phyloP scores from a whole-genome alignment of 2,329 filamentous ascomycete genomes.

The Sarocladium oryzae region DNA sequence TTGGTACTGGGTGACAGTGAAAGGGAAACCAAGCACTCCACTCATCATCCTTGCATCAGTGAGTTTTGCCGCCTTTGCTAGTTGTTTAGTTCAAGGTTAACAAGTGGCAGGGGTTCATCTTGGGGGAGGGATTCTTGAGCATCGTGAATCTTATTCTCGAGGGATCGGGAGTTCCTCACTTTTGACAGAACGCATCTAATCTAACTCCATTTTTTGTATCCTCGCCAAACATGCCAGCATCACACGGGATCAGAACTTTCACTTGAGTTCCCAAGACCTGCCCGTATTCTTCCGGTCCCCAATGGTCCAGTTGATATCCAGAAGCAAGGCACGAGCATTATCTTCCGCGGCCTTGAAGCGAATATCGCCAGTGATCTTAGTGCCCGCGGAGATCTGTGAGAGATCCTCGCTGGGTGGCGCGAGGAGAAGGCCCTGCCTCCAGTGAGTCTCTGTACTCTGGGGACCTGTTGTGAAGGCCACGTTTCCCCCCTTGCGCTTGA shows the following conservation, averaged over 20 bases:
- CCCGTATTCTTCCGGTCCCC: constrained; percentile 32
- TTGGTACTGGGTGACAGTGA: constrained; percentile 66
- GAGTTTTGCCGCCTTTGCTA: constrained; percentile 23
- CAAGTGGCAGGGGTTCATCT: constrained; percentile 63
- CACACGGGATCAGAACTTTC: constrained; percentile 10
- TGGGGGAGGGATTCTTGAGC: constrained; percentile 87
- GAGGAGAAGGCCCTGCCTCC: constrained; percentile 77
- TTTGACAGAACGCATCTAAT: constrained; percentile 30
- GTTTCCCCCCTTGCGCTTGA: constrained; percentile 48
- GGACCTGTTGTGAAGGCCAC: constrained; percentile 89
- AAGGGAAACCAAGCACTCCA: constrained; percentile 56
- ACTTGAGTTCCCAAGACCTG: constrained; percentile 47
- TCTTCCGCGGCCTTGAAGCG: constrained; percentile 63
- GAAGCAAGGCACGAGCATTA: constrained; percentile 61
- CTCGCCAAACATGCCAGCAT: neutral
- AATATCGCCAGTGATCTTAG: constrained; percentile 59
- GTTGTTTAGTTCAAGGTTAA: constrained; percentile 10
- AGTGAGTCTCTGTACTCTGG: constrained; percentile 71
- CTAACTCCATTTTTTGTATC: neutral
- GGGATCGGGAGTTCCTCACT: constrained; percentile 67
- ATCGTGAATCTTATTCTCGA: constrained; percentile 84
- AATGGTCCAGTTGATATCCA: constrained; percentile 56
- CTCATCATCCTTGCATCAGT: constrained; percentile 81
- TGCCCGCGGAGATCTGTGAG: constrained; percentile 42
- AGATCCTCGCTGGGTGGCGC: constrained; percentile 51